Evolutionary conservation across 495 filamentous ascomycete genomes (phyloP).

Genomic region (Penicillium flavigenum): DNA sequence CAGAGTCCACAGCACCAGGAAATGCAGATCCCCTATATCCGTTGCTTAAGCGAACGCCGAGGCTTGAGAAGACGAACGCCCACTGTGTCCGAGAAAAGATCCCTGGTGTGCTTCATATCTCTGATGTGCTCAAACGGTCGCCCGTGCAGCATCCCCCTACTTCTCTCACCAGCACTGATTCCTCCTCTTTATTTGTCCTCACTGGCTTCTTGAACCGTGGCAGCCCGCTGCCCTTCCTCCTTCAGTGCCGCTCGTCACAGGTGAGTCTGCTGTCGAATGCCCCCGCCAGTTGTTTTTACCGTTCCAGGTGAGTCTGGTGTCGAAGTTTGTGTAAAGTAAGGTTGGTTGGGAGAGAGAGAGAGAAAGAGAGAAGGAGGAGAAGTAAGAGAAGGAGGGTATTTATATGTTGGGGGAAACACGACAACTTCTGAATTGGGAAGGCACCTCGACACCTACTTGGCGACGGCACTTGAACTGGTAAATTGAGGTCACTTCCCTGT

Average conservation of each 20-base stretch:
- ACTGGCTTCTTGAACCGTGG: slow-evolving; percentile 1
- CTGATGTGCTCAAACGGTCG: slow-evolving; percentile 8
- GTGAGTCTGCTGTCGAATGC: background rate
- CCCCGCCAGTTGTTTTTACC: background rate
- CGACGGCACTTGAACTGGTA: background rate
- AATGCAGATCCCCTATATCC: background rate
- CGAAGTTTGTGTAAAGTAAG: background rate
- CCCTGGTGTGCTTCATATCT: background rate
- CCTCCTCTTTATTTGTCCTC: slow-evolving; percentile 1
- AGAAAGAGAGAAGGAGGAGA: background rate
- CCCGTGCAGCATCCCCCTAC: slow-evolving; percentile 6
- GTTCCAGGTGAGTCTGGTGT: background rate
- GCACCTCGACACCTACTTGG: background rate
- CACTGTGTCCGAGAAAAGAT: slow-evolving; percentile 10
- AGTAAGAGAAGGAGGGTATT: background rate
- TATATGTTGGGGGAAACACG: background rate
- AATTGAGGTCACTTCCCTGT: background rate
- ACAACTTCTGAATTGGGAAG: background rate
- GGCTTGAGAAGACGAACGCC: slow-evolving; percentile 6
- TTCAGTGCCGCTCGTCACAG: background rate
- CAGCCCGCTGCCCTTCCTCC: background rate
- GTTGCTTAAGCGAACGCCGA: slow-evolving; percentile 6
- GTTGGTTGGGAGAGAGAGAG: background rate
- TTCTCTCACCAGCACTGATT: slow-evolving; percentile 1
- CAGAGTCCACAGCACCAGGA: slow-evolving; percentile 6